phyloP scores from a whole-genome alignment of 805 yeast genomes.

The Kuraishia ogatae region DNA sequence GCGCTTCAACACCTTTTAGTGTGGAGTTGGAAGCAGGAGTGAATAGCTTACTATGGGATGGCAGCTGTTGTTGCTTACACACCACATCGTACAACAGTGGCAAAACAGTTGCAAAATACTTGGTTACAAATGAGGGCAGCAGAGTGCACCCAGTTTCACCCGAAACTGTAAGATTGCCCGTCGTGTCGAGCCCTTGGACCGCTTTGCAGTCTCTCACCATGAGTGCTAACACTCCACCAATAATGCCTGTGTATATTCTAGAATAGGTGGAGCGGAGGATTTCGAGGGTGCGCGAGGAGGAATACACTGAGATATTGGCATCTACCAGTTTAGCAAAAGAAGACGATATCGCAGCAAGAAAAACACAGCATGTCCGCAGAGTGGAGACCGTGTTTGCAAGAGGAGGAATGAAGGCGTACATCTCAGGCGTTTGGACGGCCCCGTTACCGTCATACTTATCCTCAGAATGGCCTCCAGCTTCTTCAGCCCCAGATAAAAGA shows the following conservation, averaged over 20 bases:
- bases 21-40: slow-evolving; percentile 24
- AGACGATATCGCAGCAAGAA: slow-evolving; percentile 33
- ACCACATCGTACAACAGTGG: slow-evolving; percentile 19
- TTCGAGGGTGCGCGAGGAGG: not conserved
- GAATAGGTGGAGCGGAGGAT: slow-evolving; percentile 7
- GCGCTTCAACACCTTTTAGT: slow-evolving; percentile 19
- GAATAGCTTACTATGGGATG: not conserved
- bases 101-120: slow-evolving; percentile 29
- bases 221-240: slow-evolving; percentile 16
- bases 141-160: slow-evolving; percentile 20
- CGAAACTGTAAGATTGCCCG: slow-evolving; percentile 15
- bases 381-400: slow-evolving; percentile 55
- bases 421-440: not conserved
- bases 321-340: slow-evolving; percentile 27
- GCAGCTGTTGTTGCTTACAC: not conserved
- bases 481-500: not conserved
- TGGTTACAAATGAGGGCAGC: slow-evolving; percentile 26
- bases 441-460: not conserved
- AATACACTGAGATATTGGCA: not conserved
- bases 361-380: slow-evolving; percentile 37
- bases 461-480: not conserved
- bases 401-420: slow-evolving; percentile 55
- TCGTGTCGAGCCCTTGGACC: slow-evolving; percentile 23
- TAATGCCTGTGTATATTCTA: slow-evolving; percentile 15
- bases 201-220: slow-evolving; percentile 16